Evolutionary conservation across 371 early-diverging fungal species (phyloP).

Genomic region (Dinochytrium kinnereticum): DNA sequence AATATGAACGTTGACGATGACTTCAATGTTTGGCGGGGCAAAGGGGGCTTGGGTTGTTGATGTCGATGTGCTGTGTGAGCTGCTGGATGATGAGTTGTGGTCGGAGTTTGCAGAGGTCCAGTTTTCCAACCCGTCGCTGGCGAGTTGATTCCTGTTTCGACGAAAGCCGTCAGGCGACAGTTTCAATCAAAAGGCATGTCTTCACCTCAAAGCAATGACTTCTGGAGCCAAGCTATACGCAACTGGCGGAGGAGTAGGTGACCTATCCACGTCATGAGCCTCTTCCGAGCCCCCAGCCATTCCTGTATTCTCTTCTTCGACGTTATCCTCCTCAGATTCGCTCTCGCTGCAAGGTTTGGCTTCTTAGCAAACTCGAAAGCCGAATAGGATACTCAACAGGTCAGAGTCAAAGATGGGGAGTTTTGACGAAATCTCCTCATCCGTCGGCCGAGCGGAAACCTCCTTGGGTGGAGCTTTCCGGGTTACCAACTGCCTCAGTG

Average conservation of each 20-base stretch:
- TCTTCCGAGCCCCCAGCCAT: background rate
- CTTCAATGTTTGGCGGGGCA: background rate
- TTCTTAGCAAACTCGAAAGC: background rate
- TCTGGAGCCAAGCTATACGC: background rate
- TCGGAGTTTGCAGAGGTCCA: background rate
- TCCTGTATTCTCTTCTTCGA: background rate
- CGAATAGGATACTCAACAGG: background rate
- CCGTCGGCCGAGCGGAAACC: background rate
- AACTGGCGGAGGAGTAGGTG: background rate
- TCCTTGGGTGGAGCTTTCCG: background rate
- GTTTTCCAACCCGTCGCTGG: background rate
- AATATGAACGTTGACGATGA: background rate
- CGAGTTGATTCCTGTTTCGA: background rate
- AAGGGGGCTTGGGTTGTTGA: background rate
- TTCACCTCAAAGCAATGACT: background rate
- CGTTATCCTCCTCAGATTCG: background rate
- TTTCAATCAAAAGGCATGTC: background rate
- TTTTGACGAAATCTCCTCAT: background rate
- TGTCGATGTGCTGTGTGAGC: background rate
- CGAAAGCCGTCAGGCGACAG: background rate
- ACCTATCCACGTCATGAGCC: background rate
- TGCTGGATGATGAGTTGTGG: background rate
- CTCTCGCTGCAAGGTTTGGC: background rate
- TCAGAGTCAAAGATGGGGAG: background rate
- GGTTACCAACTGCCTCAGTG: background rate